Evolutionary conservation across 495 filamentous ascomycete genomes (phyloP), one percentile per base, ranked within the genome.

Genomic region (Cercophora newfieldiana): DNA sequence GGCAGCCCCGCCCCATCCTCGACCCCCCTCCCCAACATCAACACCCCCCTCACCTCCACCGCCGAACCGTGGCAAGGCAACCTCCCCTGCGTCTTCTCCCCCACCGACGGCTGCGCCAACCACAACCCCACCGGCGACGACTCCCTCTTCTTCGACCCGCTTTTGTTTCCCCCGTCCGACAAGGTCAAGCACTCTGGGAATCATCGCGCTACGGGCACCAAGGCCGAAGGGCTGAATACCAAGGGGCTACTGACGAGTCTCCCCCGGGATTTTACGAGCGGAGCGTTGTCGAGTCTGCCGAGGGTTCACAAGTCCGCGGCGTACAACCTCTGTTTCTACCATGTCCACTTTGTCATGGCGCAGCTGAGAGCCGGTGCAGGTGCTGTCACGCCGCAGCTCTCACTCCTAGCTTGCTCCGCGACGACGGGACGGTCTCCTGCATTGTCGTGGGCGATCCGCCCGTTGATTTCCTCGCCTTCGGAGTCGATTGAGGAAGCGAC

Each of bases 41-140:
- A 25, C 28, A 50, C 48, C 57, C 26, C 25, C 44, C 59, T 64
- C 37, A 25, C 33, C 37, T 22, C 19, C 10, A 24, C 51, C 26
- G 19, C 33, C 16, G 24, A 44, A 8, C 66, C 66, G 22, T 75
- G 75, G 73, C 54, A 73, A 47, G 75, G 71, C 19, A 74, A 75
- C 53, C 70, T 64, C 26, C 75, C 75, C 2, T 75, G 75, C 49
- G 73, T 75, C 26, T 54, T 68, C 66, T 69, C 64, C 18, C 68
- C 69, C 18, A 56, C 25, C 5, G 69, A 71, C 65, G 74, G 74
- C 31, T 77, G 73, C 68, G 64, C 60, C 19, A 56, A 21, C 19
- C 74, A 77, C 61, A 75, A 75, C 59, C 73, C 71, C 3, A 21
- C 55, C n/a, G 62, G 59, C 24, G 21, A 55, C 12, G 57, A 59